Conservation (phyloP, 2,329 filamentous ascomycete species). For the Fusarium pininemorale region DNA sequence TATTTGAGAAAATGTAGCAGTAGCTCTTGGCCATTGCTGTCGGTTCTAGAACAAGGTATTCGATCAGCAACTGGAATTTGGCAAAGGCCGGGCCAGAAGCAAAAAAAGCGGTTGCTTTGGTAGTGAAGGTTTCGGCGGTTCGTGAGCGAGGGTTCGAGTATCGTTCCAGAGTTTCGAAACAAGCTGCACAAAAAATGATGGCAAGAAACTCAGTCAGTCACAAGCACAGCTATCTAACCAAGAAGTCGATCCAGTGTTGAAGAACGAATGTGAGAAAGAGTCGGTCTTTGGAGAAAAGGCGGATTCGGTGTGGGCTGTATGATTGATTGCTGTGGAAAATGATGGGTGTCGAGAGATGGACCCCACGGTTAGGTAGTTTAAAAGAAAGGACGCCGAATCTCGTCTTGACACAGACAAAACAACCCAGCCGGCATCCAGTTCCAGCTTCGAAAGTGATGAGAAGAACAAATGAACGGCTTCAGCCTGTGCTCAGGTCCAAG, state of each 20-base stretch:
- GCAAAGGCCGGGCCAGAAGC: slow-evolving; percentile 4
- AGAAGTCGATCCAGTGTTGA: slow-evolving; percentile 10
- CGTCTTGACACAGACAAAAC: slow-evolving; percentile 33
- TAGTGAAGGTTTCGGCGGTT: slow-evolving; percentile 8
- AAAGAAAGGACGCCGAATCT: slow-evolving; percentile 36
- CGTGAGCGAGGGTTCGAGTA: slow-evolving; percentile 8
- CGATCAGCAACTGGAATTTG: slow-evolving; percentile 25
- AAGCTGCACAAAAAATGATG: slow-evolving; percentile 15
- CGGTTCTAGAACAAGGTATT: slow-evolving; percentile 27
- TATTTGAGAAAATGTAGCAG: slow-evolving; percentile 17
- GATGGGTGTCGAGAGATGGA: slow-evolving; percentile 14
- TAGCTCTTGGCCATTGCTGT: slow-evolving; percentile 41
- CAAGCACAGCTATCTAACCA: slow-evolving; percentile 29
- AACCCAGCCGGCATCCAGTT: slow-evolving; percentile 37
- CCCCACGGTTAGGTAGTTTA: slow-evolving; percentile 23
- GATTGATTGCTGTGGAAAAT: slow-evolving; percentile 26
- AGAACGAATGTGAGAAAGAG: slow-evolving; percentile 29
- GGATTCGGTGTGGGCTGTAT: slow-evolving; percentile 21
- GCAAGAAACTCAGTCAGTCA: slow-evolving; percentile 14
- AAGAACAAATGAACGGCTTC: slow-evolving; percentile 16
- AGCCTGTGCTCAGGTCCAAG: slow-evolving; percentile 4
- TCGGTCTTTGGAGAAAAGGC: slow-evolving; percentile 13
- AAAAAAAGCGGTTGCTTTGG: slow-evolving; percentile 14
- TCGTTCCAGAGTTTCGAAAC: slow-evolving; percentile 18
- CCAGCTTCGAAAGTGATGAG: slow-evolving; percentile 1